Evolutionary conservation across 2,329 filamentous ascomycete species (phyloP).

Genomic region (Apiospora phragmitis): DNA sequence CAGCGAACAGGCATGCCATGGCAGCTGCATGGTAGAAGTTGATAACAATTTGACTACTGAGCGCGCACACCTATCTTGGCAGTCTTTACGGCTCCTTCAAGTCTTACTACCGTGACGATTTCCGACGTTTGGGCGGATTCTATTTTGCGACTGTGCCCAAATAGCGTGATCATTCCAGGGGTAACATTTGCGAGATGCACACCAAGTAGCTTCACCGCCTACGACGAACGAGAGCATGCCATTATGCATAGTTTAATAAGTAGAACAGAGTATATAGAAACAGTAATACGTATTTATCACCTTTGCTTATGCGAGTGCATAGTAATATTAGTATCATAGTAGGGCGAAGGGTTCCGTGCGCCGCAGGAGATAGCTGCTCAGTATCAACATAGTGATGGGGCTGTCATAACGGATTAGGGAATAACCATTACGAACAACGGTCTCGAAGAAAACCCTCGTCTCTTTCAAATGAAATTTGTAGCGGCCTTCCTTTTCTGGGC

Average conservation of each 20-base stretch:
- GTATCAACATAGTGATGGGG: too few relatives aligned
- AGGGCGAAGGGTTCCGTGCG: not conserved
- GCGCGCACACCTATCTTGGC: not conserved
- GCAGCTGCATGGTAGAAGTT: not conserved
- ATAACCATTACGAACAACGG: too few relatives aligned
- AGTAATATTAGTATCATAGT: not conserved
- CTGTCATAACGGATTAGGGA: too few relatives aligned
- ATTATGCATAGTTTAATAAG: not conserved
- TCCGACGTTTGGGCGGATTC: not conserved
- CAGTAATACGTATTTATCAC: not conserved
- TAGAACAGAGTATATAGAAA: rapidly evolving
- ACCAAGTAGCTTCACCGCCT: not conserved
- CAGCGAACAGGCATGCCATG: not conserved
- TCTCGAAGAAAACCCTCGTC: not conserved
- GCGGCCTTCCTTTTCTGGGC: too few relatives aligned
- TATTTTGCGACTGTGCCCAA: not conserved
- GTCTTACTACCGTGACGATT: too few relatives aligned
- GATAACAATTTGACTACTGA: not conserved
- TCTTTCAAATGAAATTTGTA: not conserved
- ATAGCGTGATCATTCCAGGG: not conserved
- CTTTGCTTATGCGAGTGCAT: not conserved
- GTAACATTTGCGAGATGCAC: not conserved
- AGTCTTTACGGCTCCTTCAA: not conserved
- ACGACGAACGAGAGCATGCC: not conserved
- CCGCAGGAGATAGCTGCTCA: not conserved